Evolutionary conservation across 179 eudicot species (phyloP).

Genomic region (Dionaea muscipula): DNA sequence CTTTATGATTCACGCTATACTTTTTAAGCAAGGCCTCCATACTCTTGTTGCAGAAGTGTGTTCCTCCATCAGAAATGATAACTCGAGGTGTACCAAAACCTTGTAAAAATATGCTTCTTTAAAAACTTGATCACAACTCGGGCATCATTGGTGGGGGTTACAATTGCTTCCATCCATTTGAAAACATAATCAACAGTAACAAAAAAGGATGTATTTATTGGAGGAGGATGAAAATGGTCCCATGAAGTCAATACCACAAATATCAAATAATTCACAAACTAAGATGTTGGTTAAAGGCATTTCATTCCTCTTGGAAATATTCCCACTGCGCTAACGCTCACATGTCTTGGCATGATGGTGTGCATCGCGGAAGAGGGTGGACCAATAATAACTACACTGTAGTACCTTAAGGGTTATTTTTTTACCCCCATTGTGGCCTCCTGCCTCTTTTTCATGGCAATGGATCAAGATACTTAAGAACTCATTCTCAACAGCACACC

Average conservation of each 20-base stretch:
- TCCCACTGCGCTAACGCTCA: no score
- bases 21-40: no score
- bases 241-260: slow-evolving; percentile 1
- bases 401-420: no score
- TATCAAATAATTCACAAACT: not conserved
- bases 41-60: no score
- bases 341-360: no score
- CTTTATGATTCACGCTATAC: not conserved
- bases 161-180: not conserved
- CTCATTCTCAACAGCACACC: no score
- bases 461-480: no score
- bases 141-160: not conserved
- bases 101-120: not conserved
- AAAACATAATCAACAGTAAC: not conserved
- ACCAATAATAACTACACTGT: no score
- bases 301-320: no score
- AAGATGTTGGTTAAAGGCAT: not conserved
- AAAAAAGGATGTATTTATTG: not conserved
- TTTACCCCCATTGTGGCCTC: no score
- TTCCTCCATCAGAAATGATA: not conserved
- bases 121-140: not conserved
- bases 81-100: not conserved
- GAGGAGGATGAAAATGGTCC: not conserved
- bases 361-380: no score
- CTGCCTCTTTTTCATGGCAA: no score